Conservation (phyloP, 805 yeast genomes). For the Kodamaea kakaduensis region DNA sequence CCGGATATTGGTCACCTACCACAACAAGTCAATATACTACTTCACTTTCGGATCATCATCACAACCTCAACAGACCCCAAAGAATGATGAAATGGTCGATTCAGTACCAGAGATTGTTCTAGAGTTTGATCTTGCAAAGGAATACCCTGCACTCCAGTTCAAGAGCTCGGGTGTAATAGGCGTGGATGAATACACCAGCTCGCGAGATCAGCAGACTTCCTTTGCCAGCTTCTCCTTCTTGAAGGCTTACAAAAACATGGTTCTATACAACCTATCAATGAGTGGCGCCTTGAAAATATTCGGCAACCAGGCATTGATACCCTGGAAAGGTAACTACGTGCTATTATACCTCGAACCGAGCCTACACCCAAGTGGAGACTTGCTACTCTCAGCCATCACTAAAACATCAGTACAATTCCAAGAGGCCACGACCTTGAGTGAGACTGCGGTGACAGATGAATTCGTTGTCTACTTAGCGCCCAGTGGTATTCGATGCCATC, state of each 20-base stretch:
- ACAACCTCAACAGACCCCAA: conserved; percentile 1
- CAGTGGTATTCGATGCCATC: conserved; percentile 41
- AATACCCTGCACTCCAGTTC: conserved; percentile 23
- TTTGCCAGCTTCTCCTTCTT: conserved; percentile 34
- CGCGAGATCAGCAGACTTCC: conserved; percentile 25
- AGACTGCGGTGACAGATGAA: conserved; percentile 8
- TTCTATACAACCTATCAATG: conserved; percentile 30
- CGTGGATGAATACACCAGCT: conserved; percentile 15
- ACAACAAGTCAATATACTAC: conserved; percentile 36
- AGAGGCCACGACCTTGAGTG: conserved; percentile 19
- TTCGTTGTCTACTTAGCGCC: conserved; percentile 40
- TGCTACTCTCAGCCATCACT: conserved; percentile 29
- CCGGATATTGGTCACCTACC: conserved; percentile 36
- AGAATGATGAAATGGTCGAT: conserved; percentile 5
- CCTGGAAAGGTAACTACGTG: conserved; percentile 11
- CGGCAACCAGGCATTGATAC: conserved; percentile 35
- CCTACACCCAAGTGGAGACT: conserved; percentile 35
- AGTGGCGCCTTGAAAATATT: conserved; percentile 25
- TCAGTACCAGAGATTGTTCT: conserved; percentile 5
- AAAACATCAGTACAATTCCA: conserved; percentile 24
- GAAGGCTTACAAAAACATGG: conserved; percentile 38
- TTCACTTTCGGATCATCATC: conserved; percentile 29
- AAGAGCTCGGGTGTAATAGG: conserved; percentile 21
- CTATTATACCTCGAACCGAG: conserved; percentile 35
- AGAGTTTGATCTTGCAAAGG: conserved; percentile 15